Base-by-base conservation (phyloP, 1,284 basidiomycete genomes). In the Microbotryum scabiosae region DNA sequence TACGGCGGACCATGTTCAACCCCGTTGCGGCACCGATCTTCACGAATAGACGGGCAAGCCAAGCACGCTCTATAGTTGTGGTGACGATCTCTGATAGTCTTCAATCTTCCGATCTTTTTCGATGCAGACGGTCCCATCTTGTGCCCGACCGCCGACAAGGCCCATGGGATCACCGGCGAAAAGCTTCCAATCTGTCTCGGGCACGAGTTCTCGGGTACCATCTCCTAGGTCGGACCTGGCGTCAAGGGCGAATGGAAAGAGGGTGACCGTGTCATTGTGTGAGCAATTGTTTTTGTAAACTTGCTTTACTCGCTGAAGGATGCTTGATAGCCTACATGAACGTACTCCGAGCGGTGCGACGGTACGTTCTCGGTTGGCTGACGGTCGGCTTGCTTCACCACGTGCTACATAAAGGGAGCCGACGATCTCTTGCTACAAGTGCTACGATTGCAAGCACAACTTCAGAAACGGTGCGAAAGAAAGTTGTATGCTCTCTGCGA, bases 171-270 rank as follows among this genome's bases (percentile, higher is more conserved):
- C 14, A 75, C 75, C 1, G 63, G 65, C 4, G 73, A 72, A 36
- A 72, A 62, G 0, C 67, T 75, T 2, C 73, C 74, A 0, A 57
- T 76, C 23, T 67, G 60, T n/a, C 58, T 76, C 36, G 75, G 75
- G 0, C 74, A 76, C 54, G 75, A 67, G 55, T 73, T 76, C 57
- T 75, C 75, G 0, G 75, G 75, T 3, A 71, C 69, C 0, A 66
- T 76, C 45, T 67, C 66, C 4, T 68, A 72, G 8, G 25, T 75
- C 1, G 75, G 75, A 1, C 45, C 63, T 3, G 69, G 50, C 2
- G 73, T 74, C 2, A 50, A 61, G 9, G 61, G 62, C 5, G 61
- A 62, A 20, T 72, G 71, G 36, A 32, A 65, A 8, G 59, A 71
- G 0, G 75, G 74, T 0, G 70, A 73, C 48, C 65, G 74, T 16